Conservation (phyloP, 768 basidiomycete species). For the Galerina sulciceps region DNA sequence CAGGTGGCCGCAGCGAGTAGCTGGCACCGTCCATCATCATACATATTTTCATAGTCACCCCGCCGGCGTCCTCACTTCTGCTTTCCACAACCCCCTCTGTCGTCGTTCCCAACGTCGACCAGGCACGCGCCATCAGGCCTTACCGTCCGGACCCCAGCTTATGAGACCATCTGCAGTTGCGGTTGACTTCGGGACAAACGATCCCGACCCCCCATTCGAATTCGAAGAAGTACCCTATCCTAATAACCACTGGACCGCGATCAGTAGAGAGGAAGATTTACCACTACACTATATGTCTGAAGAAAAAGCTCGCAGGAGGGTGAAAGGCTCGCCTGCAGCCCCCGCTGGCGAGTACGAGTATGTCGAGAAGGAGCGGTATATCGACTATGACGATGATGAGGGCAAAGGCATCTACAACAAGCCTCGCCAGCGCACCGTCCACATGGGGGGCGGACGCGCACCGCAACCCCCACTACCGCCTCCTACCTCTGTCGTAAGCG, state of each 20-base stretch:
- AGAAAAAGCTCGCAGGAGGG: conserved; percentile 67
- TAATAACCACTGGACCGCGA: conserved; percentile 33
- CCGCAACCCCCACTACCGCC: conserved; percentile 68
- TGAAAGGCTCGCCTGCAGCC: conserved; percentile 30
- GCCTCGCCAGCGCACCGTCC: conserved; percentile 38
- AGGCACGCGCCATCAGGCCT: conserved; percentile 16
- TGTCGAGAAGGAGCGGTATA: conserved; percentile 30
- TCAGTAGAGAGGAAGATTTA: conserved; percentile 42
- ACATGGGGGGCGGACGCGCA: conserved; percentile 61
- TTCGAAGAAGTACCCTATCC: conserved; percentile 76
- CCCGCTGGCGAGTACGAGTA: conserved; percentile 19
- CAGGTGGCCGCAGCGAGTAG: conserved; percentile 26
- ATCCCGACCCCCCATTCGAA: conserved; percentile 63
- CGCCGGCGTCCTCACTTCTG: neutral
- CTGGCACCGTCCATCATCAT: neutral
- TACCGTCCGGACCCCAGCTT: conserved; percentile 25
- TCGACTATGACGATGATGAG: conserved; percentile 46
- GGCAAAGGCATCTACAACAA: conserved; percentile 60
- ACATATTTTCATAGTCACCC: conserved; percentile 2
- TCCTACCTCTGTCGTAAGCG: conserved; percentile 63
- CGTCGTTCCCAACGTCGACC: conserved; percentile 17
- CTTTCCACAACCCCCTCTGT: neutral
- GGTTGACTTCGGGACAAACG: conserved; percentile 68
- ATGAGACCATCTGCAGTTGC: conserved; percentile 66
- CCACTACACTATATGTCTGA: conserved; percentile 60